phyloP scores from a whole-genome alignment of 257 asterid genomes.

The Henckelia pumila region DNA sequence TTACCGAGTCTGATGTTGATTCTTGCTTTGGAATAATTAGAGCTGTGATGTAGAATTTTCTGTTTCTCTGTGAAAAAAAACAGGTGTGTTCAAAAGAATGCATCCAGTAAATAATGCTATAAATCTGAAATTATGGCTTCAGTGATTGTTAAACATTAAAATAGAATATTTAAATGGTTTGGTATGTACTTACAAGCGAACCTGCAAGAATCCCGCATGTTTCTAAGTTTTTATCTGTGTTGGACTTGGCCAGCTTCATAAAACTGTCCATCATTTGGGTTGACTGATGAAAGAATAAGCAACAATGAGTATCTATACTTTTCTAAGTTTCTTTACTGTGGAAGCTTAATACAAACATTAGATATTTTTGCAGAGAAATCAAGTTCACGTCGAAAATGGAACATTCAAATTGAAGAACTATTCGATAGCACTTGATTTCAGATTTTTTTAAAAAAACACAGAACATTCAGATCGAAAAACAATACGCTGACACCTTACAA shows the following conservation, averaged over 20 bases:
- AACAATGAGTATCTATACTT: conserved; percentile 21
- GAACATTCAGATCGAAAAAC: neutral
- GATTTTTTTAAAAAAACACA: neutral
- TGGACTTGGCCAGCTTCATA: conserved; percentile 87
- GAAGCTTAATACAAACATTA: conserved; percentile 17
- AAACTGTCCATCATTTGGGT: conserved; percentile 83
- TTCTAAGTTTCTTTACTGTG: neutral
- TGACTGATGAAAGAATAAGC: conserved; percentile 51
- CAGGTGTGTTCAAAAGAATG: conserved; percentile 8
- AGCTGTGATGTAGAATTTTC: conserved; percentile 78
- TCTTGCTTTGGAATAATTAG: conserved; percentile 97
- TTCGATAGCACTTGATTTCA: neutral
- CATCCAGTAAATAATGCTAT: conserved; percentile 7
- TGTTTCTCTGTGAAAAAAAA: conserved; percentile 60
- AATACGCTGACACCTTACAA: conserved; percentile 47
- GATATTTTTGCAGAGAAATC: conserved; percentile 14
- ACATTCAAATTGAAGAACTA: conserved; percentile 6
- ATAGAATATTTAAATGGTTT: conserved; percentile 10
- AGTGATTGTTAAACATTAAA: conserved; percentile 19
- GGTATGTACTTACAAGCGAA: conserved; percentile 70
- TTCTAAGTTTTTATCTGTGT: conserved; percentile 80
- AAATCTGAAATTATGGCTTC: conserved; percentile 16
- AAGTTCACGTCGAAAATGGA: conserved; percentile 14
- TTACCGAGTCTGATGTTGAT: conserved; percentile 94
- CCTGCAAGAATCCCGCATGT: conserved; percentile 98